These are phyloP conservation scores for Didymella arachidicola DNA, from an alignment of 2,329 filamentous ascomycete species.

Conservation along the genomic window DNA sequence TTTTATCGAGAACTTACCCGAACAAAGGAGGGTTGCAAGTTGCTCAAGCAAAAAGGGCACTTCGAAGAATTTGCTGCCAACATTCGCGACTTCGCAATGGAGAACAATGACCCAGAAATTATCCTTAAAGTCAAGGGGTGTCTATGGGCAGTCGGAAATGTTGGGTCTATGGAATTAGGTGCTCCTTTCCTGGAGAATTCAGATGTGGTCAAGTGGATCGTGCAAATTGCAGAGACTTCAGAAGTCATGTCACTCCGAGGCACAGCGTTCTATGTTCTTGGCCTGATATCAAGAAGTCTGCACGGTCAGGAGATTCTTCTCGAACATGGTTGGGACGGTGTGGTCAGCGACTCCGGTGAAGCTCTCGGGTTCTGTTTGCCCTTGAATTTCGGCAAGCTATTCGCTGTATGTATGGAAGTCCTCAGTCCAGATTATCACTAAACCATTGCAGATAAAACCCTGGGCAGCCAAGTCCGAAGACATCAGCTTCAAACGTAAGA, in stretches of 20 bases:
- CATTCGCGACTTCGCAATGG: constrained; percentile 85
- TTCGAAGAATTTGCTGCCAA: constrained; percentile 92
- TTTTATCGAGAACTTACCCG: constrained; percentile 96
- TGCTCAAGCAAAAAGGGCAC: constrained; percentile 91
- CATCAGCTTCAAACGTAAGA: constrained; percentile 43
- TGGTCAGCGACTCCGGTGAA: constrained; percentile 80
- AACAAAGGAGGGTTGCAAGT: constrained; percentile 88
- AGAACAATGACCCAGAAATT: constrained; percentile 82
- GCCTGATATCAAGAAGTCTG: constrained; percentile 87
- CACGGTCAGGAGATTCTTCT: constrained; percentile 92
- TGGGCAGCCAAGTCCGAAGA: constrained; percentile 45
- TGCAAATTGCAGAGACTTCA: constrained; percentile 85
- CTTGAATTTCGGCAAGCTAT: constrained; percentile 76
- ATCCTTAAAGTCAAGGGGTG: constrained; percentile 96
- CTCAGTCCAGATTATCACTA: constrained; percentile 20
- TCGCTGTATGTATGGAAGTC: constrained; percentile 65
- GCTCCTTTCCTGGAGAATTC: constrained; percentile 91
- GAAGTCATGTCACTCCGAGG: constrained; percentile 92
- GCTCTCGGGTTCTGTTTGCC: constrained; percentile 91
- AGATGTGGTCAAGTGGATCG: constrained; percentile 86
- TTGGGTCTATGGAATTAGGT: constrained; percentile 96
- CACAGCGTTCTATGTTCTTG: constrained; percentile 95
- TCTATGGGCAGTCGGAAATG: constrained; percentile 96
- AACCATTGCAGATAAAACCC: constrained; percentile 47
- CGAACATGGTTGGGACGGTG: constrained; percentile 92